These are phyloP conservation scores for Microdochium bolleyi DNA, from an alignment of 2,329 filamentous ascomycete species.

Conservation along the genomic window DNA sequence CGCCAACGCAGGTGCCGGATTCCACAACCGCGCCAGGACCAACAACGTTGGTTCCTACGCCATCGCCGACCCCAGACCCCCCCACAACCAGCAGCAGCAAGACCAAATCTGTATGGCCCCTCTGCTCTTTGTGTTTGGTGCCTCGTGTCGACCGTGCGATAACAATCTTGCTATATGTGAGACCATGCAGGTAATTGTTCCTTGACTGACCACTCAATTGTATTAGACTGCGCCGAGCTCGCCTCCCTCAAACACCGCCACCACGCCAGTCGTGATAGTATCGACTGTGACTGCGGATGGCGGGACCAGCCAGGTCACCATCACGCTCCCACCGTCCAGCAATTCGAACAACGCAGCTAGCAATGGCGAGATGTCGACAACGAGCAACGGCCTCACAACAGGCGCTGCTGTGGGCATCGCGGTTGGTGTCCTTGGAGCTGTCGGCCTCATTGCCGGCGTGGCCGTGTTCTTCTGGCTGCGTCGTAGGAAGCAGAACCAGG, in stretches of 20 bases:
- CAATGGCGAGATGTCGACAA: not conserved
- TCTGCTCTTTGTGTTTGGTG: not conserved
- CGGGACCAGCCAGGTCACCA: not conserved
- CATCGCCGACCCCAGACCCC: not conserved
- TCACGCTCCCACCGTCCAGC: constrained; percentile 2
- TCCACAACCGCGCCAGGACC: not conserved
- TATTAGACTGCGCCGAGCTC: not conserved
- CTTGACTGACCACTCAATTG: not conserved
- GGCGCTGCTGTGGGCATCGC: constrained; percentile 19
- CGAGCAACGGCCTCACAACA: constrained; percentile 9
- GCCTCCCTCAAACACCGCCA: not conserved
- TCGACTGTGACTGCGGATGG: not conserved
- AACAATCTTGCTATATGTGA: not conserved
- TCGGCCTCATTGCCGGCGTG: constrained; percentile 14
- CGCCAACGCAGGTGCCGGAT: not conserved
- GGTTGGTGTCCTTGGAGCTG: constrained; percentile 17
- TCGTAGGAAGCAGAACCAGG: constrained; percentile 33
- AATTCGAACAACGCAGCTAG: not conserved
- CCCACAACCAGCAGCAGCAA: not conserved
- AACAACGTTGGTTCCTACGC: not conserved
- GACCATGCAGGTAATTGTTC: not conserved
- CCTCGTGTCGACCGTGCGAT: not conserved
- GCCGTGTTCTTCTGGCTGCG: constrained; percentile 35
- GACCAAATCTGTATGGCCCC: not conserved
- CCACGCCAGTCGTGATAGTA: not conserved